Conservation (phyloP, 305 asterid species). For the Nicotiana rustica region DNA sequence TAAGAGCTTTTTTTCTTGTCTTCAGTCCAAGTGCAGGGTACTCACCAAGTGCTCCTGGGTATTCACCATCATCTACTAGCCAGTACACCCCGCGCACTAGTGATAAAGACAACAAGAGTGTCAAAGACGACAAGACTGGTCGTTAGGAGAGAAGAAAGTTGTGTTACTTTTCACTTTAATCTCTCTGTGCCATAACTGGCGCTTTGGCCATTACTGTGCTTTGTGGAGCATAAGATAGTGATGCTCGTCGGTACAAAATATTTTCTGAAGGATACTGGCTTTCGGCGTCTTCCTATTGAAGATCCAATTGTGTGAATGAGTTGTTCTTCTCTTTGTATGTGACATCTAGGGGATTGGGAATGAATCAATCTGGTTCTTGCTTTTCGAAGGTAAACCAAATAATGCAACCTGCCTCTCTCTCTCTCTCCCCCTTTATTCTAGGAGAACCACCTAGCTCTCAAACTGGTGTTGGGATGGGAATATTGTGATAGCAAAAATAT, state of each 20-base stretch:
- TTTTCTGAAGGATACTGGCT: not conserved
- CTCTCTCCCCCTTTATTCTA: too few species aligned
- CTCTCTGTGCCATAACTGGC: not conserved
- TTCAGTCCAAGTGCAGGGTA: slow-evolving; percentile 94
- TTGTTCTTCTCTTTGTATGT: not conserved
- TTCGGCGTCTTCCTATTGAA: not conserved
- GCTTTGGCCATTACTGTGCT: not conserved
- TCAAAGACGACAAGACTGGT: slow-evolving; percentile 60
- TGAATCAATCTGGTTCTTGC: not conserved
- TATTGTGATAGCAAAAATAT: too few species aligned
- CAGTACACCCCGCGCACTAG: slow-evolving; percentile 77
- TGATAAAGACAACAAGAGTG: slow-evolving; percentile 68
- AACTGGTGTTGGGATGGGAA: too few species aligned
- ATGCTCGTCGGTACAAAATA: not conserved
- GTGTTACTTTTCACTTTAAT: not conserved
- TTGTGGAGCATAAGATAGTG: not conserved
- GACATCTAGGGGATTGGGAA: not conserved
- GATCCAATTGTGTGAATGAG: not conserved
- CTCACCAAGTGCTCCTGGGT: slow-evolving; percentile 97
- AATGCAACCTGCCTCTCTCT: not conserved
- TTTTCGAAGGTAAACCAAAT: not conserved
- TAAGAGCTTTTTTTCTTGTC: slow-evolving; percentile 29
- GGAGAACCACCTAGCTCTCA: too few species aligned
- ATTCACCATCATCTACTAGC: slow-evolving; percentile 91
- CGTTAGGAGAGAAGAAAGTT: slow-evolving; percentile 32